phyloP scores from a whole-genome alignment of 192 early-diverging fungal genomes.

The Coemansia sp. region DNA sequence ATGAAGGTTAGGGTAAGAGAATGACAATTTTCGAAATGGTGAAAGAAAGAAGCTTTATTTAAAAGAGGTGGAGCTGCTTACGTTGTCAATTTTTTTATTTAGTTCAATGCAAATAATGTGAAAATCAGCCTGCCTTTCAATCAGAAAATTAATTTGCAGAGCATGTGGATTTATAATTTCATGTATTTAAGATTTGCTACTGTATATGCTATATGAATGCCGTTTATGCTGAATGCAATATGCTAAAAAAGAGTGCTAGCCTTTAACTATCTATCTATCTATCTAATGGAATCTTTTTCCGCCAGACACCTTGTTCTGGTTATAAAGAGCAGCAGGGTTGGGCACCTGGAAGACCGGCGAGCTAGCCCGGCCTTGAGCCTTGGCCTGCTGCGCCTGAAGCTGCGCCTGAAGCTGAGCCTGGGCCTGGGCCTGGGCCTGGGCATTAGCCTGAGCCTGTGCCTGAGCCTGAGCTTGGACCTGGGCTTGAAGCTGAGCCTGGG shows the following conservation, averaged over 20 bases:
- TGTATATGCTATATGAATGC: background rate
- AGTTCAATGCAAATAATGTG: no score
- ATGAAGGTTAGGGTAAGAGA: background rate
- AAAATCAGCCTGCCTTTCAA: no score
- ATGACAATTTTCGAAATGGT: background rate
- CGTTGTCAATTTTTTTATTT: no score
- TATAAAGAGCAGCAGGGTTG: conserved; percentile 9
- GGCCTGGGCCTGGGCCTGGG: conserved; percentile 46
- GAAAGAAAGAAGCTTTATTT: conserved; percentile 2
- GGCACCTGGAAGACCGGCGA: conserved; percentile 16
- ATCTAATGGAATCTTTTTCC: background rate
- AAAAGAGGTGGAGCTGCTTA: background rate
- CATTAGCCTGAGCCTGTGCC: conserved; percentile 42
- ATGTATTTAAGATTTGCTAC: background rate
- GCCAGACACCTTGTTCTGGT: background rate
- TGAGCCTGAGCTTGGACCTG: conserved; percentile 50
- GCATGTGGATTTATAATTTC: background rate
- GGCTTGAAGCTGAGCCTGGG: conserved; percentile 24
- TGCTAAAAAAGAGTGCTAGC: background rate
- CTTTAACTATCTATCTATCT: background rate
- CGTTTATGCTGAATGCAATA: background rate
- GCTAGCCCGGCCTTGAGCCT: conserved; percentile 31
- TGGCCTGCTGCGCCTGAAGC: conserved; percentile 48
- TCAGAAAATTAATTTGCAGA: background rate
- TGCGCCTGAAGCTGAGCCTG: conserved; percentile 45